These are phyloP conservation scores for Fusarium musae DNA, from an alignment of 2,329 filamentous ascomycete species.

Conservation along the genomic window DNA sequence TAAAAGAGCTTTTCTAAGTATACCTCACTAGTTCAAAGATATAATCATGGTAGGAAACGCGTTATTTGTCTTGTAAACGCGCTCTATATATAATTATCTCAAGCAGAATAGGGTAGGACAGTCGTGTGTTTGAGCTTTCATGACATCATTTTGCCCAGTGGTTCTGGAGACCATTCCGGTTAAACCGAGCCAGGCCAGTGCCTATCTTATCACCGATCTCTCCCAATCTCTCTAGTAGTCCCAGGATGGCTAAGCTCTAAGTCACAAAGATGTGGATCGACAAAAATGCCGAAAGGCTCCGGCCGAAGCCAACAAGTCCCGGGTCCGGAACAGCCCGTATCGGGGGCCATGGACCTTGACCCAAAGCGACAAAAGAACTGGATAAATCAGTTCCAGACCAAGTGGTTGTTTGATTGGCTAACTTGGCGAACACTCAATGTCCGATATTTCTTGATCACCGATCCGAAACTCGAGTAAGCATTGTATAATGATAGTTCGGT, in stretches of 20 bases:
- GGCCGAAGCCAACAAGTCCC: not conserved
- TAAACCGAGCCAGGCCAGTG: not conserved
- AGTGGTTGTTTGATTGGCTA: accelerated
- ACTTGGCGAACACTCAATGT: too few species aligned
- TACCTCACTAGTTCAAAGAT: accelerated
- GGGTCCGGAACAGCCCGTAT: not conserved
- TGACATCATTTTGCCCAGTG: not conserved
- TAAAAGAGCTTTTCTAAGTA: accelerated
- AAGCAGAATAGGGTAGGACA: not conserved
- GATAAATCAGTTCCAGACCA: not conserved
- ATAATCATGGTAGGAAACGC: not conserved
- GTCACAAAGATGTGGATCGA: not conserved
- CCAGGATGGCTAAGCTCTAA: not conserved
- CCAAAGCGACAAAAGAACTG: not conserved
- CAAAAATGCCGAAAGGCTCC: not conserved
- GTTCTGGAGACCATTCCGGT: not conserved
- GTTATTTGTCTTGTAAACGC: not conserved
- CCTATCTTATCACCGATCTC: not conserved
- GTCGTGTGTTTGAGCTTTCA: not conserved
- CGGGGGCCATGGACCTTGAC: not conserved
- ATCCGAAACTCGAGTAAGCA: not conserved
- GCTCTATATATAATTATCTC: not conserved
- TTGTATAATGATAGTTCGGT: not conserved
- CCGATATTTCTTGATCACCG: not conserved
- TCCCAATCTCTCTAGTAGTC: not conserved